Base-by-base conservation (phyloP, 495 filamentous ascomycete genomes). In the Elasticomyces elasticus region DNA sequence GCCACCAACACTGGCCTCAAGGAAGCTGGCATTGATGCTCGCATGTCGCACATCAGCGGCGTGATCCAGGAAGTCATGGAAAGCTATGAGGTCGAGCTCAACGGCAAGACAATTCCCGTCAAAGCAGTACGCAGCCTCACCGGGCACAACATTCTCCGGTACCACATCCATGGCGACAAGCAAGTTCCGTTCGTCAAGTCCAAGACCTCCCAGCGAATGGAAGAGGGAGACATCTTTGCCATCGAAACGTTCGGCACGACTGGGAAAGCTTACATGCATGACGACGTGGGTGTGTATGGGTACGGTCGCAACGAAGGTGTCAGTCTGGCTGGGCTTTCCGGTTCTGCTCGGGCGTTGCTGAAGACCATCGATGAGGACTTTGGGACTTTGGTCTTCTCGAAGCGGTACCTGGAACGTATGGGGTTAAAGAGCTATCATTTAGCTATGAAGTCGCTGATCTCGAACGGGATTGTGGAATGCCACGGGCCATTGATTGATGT, bases 161-260 rank as follows among this genome's bases (percentile, higher is more conserved):
- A 86, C 71, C 77, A 82, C 62, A 95, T 95, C 59, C 89, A 95
- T 69, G 88, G 89, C 51, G 78, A 75, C 35, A 95, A 94, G 76
- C 88, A 84, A 68, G 83, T 95, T 31, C 89, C 89, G 6, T 91
- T 94, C 59, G 85, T 94, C 26, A 94, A 94, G 73, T 79, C 76
- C 60, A 76, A 78, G 61, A 90, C 86, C 30, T 89, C 86, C 19
- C 59, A 62, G 35, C 54, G 58, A 72, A 95, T 95, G 89, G 89
- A 94, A 73, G 89, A 94, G 67, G 88, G 88, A 22, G 89, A 95
- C 64, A 79, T 86, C 12, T 95, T 91, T 66, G 89, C 89, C 41
- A 94, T 95, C 58, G 89, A 94, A 68, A 94, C 89, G 7, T 95
- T 94, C 62, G 89, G 89, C 46, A 91, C 83, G 72, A 95, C 89